phyloP scores from a whole-genome alignment of 1,284 basidiomycete genomes.

The Coniferiporia sulphurascens region DNA sequence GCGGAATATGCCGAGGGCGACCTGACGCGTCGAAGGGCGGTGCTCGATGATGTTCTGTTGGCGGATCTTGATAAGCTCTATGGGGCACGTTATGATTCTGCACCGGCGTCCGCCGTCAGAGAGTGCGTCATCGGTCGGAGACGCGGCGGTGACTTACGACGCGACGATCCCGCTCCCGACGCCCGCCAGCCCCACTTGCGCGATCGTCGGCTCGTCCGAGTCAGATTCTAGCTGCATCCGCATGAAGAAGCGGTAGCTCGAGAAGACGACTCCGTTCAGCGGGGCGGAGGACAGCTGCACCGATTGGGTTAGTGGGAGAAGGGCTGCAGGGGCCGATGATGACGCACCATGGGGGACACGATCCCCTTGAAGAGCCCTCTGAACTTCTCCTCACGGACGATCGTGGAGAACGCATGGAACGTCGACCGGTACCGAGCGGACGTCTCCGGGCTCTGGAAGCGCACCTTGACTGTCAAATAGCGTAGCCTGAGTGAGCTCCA shows the following conservation, averaged over 20 bases:
- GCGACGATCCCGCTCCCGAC: conserved; percentile 71
- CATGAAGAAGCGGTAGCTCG: conserved; percentile 68
- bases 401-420: conserved; percentile 55
- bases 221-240: conserved; percentile 47
- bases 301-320: not conserved
- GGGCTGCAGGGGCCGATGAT: not conserved
- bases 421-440: conserved; percentile 55
- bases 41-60: conserved; percentile 57
- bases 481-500: conserved; percentile 1
- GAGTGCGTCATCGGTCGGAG: not conserved
- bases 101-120: not conserved
- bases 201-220: conserved; percentile 49
- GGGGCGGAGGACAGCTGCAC: conserved; percentile 60
- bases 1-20: conserved; percentile 51
- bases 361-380: conserved; percentile 70
- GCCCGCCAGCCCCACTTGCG: conserved; percentile 73
- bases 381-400: conserved; percentile 62
- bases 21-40: conserved; percentile 40
- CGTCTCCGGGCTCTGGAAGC: conserved; percentile 61
- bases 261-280: conserved; percentile 73
- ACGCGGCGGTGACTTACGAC: conserved; percentile 47
- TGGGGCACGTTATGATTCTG: conserved; percentile 75
- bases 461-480: conserved; percentile 59
- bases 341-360: conserved; percentile 60
- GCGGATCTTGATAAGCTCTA: conserved; percentile 83